These are phyloP conservation scores for Castanea crenata DNA, from an alignment of 306 rosid species.

Conservation along the genomic window DNA sequence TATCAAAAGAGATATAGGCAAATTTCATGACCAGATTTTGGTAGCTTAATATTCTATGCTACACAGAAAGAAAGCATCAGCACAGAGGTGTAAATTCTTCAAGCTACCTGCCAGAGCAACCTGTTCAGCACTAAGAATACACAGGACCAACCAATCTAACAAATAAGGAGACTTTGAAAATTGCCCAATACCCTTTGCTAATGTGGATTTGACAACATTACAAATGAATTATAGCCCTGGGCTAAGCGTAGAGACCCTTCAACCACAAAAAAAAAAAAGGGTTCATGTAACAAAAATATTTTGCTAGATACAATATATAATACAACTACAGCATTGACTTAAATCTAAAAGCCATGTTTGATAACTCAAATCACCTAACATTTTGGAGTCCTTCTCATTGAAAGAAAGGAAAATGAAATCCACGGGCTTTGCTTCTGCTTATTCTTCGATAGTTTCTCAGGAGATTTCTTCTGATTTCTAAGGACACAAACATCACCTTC, in stretches of 20 bases:
- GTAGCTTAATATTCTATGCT: too few relatives aligned
- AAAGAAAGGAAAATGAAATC: constrained; percentile 19
- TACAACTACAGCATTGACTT: background rate
- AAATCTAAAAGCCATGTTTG: background rate
- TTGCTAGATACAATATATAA: background rate
- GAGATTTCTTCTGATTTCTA: constrained; percentile 3
- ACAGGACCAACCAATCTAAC: background rate
- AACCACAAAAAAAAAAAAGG: background rate
- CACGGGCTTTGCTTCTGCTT: constrained; percentile 18
- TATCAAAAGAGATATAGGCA: too few relatives aligned
- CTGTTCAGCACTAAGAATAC: background rate
- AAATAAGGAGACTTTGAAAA: background rate
- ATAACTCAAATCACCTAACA: background rate
- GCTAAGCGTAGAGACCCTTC: background rate
- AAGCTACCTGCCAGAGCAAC: too few relatives aligned
- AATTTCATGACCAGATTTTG: too few relatives aligned
- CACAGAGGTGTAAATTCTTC: too few relatives aligned
- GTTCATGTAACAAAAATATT: background rate
- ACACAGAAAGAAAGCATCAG: too few relatives aligned
- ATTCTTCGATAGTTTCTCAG: background rate
- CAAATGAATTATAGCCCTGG: background rate
- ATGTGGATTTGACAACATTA: background rate
- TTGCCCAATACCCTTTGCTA: background rate
- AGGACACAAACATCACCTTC: constrained; percentile 61
- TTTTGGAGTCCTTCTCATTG: background rate